Conservation (phyloP, 78 protist species). For the Speleostelium caveatum region DNA sequence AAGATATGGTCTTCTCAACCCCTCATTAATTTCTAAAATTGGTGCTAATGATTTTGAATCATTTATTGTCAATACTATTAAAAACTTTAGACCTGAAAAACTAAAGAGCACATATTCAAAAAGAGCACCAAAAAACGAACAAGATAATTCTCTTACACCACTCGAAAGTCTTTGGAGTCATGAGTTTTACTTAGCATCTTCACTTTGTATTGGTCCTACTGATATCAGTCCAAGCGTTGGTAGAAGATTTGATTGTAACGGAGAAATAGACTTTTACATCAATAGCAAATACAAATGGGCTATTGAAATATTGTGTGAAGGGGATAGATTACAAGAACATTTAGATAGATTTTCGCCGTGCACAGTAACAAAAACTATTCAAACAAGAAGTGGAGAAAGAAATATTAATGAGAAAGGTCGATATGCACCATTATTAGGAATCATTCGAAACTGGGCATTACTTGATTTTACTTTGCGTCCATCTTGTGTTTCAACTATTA, state of each 20-base stretch:
- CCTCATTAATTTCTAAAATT: background rate
- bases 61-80: background rate
- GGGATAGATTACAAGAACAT: background rate
- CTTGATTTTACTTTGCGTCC: background rate
- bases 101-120: background rate
- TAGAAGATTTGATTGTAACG: slow-evolving; percentile 1
- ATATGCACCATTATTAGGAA: background rate
- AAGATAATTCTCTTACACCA: background rate
- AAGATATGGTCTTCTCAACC: background rate
- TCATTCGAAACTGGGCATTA: background rate
- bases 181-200: background rate
- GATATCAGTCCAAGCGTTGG: slow-evolving; percentile 2
- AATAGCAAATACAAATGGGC: slow-evolving; percentile 23
- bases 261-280: slow-evolving; percentile 4
- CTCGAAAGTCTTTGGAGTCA: background rate
- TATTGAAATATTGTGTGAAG: background rate
- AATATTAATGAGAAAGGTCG: background rate
- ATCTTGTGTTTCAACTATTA: background rate
- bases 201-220: background rate
- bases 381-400: too few species aligned
- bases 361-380: too few species aligned
- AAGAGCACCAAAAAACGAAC: too few species aligned
- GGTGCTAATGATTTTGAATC: background rate
- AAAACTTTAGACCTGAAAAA: background rate
- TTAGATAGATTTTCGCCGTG: background rate